Conservation (phyloP, 371 early-diverging fungal genomes). For the Rhizopus arrhizus region DNA sequence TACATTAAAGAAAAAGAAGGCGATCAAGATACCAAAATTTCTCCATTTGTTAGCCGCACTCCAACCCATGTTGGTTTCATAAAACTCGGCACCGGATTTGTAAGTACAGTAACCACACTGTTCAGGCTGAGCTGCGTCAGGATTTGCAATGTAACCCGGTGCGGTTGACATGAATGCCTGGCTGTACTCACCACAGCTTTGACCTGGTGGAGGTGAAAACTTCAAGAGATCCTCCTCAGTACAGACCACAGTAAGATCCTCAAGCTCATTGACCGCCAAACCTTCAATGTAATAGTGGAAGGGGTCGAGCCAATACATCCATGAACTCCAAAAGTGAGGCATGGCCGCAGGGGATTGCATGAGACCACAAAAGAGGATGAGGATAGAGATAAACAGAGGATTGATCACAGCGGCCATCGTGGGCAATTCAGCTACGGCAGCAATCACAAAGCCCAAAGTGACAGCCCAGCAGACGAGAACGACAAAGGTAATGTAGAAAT, state of each 20-base stretch:
- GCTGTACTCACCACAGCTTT: conserved; percentile 62
- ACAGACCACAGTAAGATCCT: conserved; percentile 51
- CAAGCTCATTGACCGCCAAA: conserved; percentile 64
- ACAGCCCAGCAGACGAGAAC: conserved; percentile 59
- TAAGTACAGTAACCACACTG: conserved; percentile 67
- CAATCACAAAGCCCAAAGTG: conserved; percentile 55
- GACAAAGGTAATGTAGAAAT: conserved; percentile 57
- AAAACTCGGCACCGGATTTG: conserved; percentile 57
- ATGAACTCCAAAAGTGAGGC: conserved; percentile 69
- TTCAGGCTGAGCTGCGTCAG: conserved; percentile 40
- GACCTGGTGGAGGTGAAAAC: conserved; percentile 58
- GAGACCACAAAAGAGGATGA: conserved; percentile 67
- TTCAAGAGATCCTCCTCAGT: conserved; percentile 41
- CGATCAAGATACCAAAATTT: conserved; percentile 64
- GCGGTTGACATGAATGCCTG: conserved; percentile 46
- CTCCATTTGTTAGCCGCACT: conserved; percentile 63
- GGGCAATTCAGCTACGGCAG: conserved; percentile 33
- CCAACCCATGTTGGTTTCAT: conserved; percentile 54
- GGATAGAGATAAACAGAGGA: conserved; percentile 62
- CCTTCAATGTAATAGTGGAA: conserved; percentile 72
- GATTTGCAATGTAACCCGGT: conserved; percentile 59
- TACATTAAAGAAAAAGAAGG: conserved; percentile 54
- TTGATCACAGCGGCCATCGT: conserved; percentile 65
- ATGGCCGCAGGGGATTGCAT: conserved; percentile 58
- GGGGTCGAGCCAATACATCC: conserved; percentile 68